Conservation (phyloP, 176 grass and related monocot species). For the Saccharum officinarum region DNA sequence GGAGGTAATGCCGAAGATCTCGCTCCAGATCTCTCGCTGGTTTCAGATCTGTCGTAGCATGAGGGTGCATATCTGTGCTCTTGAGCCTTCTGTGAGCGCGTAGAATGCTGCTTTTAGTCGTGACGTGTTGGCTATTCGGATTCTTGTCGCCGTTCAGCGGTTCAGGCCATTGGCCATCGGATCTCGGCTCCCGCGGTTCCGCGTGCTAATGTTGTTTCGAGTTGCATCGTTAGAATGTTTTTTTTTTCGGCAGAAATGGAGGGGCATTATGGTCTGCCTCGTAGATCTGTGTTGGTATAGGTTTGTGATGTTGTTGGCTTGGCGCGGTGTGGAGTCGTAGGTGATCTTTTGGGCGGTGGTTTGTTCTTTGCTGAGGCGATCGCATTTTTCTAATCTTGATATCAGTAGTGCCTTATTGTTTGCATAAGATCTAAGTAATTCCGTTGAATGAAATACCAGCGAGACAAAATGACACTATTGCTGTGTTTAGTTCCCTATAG, state of each 20-base stretch:
- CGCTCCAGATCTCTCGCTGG: not conserved
- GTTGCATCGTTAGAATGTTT: not conserved
- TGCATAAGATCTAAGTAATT: not conserved
- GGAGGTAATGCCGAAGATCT: not conserved
- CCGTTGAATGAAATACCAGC: not conserved
- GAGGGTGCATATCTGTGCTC: not conserved
- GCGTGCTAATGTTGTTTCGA: not conserved
- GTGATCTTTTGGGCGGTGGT: slow-evolving; percentile 2
- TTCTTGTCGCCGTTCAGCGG: not conserved
- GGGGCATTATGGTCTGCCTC: not conserved
- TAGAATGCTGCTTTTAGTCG: not conserved
- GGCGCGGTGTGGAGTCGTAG: not conserved
- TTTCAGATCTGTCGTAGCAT: slow-evolving; percentile 10
- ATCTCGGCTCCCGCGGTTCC: not conserved
- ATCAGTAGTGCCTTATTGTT: not conserved
- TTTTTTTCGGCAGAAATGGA: not conserved
- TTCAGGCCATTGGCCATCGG: not conserved
- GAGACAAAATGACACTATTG: not conserved
- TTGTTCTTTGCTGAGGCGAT: not conserved
- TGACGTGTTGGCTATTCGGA: not conserved
- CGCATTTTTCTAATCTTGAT: not conserved
- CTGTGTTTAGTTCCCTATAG: no score
- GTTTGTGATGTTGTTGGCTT: not conserved
- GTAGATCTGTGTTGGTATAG: not conserved
- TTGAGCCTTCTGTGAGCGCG: not conserved